phyloP scores from a whole-genome alignment of 208 protist genomes.

The Herpetomonas samuelpessoai region DNA sequence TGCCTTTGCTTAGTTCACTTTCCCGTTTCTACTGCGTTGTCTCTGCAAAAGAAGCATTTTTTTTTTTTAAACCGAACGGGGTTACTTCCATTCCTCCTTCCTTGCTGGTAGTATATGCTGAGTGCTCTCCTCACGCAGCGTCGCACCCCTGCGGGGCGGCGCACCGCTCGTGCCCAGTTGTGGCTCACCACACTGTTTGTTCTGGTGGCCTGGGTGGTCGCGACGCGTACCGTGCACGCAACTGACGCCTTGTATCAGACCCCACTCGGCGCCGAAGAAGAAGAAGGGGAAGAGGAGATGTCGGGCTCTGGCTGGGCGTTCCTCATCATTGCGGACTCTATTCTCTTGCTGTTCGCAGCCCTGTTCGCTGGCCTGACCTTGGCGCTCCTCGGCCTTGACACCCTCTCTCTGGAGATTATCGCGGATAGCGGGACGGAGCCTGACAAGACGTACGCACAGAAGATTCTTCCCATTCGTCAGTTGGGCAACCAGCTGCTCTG shows the following conservation, averaged over 20 bases:
- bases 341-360: constrained; percentile 91
- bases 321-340: constrained; percentile 71
- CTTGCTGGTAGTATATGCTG: no score
- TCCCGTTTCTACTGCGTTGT: no score
- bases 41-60: no score
- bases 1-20: no score
- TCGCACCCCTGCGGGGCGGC: background rate
- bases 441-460: constrained; percentile 90
- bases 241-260: background rate
- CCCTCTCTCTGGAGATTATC: constrained; percentile 92
- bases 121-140: background rate
- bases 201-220: background rate
- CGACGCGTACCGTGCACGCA: background rate
- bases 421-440: constrained; percentile 82
- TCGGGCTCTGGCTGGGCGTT: constrained; percentile 54
- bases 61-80: no score
- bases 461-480: constrained; percentile 94
- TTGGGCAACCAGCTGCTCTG: constrained; percentile 96
- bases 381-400: constrained; percentile 94
- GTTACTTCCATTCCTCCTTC: no score
- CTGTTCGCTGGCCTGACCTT: constrained; percentile 96
- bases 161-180: background rate
- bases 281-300: constrained; percentile 14
- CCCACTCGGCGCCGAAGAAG: background rate
- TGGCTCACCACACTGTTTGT: constrained; percentile 3